Percentiles rank a stretch among this genome's conserved stretches.
Evolutionary conservation across 2,329 filamentous ascomycete species (phyloP).

Genomic region (Lecanoromycetidae sp.): DNA sequence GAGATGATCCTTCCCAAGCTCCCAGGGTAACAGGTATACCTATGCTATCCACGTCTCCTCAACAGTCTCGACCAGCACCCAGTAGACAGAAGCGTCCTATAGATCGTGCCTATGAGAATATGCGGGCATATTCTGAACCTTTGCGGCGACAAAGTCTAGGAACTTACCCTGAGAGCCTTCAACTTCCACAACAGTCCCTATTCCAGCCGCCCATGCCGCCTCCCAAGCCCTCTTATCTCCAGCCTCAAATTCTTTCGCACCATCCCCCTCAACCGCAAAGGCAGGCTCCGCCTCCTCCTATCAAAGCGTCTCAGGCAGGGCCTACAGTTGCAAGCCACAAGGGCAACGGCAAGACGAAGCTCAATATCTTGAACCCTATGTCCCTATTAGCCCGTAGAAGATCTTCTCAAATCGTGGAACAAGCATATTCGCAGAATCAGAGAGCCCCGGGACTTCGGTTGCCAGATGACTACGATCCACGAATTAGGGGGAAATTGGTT

Average conservation of each 20-base stretch:
- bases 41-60: not conserved
- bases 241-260: no score
- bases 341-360: constrained; percentile 16
- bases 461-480: constrained; percentile 21
- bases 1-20: not conserved
- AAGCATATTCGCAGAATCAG: constrained; percentile 12
- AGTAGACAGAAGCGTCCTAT: constrained; percentile 7
- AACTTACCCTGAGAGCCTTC: not conserved
- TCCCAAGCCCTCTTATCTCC: constrained; percentile 1
- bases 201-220: constrained; percentile 9
- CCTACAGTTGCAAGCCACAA: constrained; percentile 9
- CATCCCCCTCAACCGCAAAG: constrained; percentile 9
- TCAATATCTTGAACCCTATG: constrained; percentile 22
- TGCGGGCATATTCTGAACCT: constrained; percentile 11
- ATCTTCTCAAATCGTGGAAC: constrained; percentile 14
- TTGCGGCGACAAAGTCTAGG: not conserved
- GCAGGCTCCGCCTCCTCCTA: constrained; percentile 1
- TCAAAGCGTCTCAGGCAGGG: not conserved
- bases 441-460: constrained; percentile 11
- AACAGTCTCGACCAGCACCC: not conserved
- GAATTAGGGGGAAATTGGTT: constrained; percentile 45
- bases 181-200: constrained; percentile 5
- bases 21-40: not conserved
- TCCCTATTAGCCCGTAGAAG: constrained; percentile 19
- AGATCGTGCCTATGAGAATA: constrained; percentile 8